Evolutionary conservation across 495 filamentous ascomycete species (phyloP).

Genomic region (Penicillium paxilli): DNA sequence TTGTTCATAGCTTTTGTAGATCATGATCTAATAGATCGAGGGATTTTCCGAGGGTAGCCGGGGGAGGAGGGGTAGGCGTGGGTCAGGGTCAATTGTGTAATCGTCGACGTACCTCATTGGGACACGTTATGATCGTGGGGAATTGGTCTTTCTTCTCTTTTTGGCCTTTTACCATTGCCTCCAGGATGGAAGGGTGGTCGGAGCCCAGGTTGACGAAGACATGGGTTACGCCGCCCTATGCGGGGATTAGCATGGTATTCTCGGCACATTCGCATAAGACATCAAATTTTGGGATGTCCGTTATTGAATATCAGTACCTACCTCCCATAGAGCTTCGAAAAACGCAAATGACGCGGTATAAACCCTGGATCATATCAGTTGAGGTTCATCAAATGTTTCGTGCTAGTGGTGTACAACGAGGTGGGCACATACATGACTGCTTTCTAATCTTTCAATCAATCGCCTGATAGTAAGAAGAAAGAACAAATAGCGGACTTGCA

Average conservation of each 20-base stretch:
- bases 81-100: constrained; percentile 1
- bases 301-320: constrained; percentile 14
- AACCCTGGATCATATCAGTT: constrained; percentile 28
- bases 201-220: constrained; percentile 94
- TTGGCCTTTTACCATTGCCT: constrained; percentile 93
- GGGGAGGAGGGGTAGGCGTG: background rate
- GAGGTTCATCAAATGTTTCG: too few relatives aligned
- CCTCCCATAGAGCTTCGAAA: constrained; percentile 91
- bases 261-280: background rate
- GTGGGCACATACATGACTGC: constrained; percentile 9
- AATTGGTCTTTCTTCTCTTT: constrained; percentile 65
- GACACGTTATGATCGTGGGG: constrained; percentile 88
- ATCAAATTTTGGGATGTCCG: background rate
- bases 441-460: background rate
- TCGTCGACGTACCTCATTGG: constrained; percentile 62
- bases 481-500: background rate
- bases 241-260: background rate
- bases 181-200: constrained; percentile 91
- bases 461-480: background rate
- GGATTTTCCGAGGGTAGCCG: background rate
- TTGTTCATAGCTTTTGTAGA: too few relatives aligned
- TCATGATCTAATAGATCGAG: too few relatives aligned
- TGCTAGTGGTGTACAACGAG: background rate
- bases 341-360: constrained; percentile 85
- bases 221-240: constrained; percentile 78